These are phyloP conservation scores for Globisporangium uncinulatum DNA, from an alignment of 352 stramenopile genomes.

Conservation along the genomic window DNA sequence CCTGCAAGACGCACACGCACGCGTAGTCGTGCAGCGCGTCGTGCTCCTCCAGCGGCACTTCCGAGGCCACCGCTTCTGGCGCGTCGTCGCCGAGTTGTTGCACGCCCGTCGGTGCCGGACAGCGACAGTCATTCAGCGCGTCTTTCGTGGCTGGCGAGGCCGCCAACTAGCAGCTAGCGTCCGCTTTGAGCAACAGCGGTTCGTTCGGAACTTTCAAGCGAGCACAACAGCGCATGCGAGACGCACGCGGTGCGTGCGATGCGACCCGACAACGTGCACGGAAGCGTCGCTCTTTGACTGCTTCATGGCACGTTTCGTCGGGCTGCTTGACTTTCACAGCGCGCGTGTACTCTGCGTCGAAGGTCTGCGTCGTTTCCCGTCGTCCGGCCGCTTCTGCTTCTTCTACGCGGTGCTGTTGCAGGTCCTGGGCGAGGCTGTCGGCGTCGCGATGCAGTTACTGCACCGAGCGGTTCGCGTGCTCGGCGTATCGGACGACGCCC, in stretches of 20 bases:
- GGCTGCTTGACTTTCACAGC: slow-evolving; percentile 38
- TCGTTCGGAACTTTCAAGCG: slow-evolving; percentile 20
- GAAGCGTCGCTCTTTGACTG: slow-evolving; percentile 39
- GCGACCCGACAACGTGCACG: slow-evolving; percentile 21
- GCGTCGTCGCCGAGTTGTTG: slow-evolving; percentile 29
- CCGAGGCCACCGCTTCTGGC: slow-evolving; percentile 37
- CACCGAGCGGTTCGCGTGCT: slow-evolving; percentile 18
- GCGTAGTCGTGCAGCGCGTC: slow-evolving; percentile 26
- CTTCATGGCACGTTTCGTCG: slow-evolving; percentile 44
- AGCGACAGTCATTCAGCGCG: slow-evolving; percentile 30
- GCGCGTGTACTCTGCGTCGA: slow-evolving; percentile 31
- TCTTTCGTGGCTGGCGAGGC: slow-evolving; percentile 30
- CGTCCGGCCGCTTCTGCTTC: slow-evolving; percentile 31
- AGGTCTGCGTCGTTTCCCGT: slow-evolving; percentile 28
- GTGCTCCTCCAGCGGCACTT: slow-evolving; percentile 36
- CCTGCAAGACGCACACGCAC: slow-evolving; percentile 18
- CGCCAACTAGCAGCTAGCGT: slow-evolving; percentile 17
- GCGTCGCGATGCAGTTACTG: slow-evolving; percentile 26
- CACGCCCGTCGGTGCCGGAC: slow-evolving; percentile 22
- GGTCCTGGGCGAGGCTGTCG: slow-evolving; percentile 37
- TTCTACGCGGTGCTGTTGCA: slow-evolving; percentile 37
- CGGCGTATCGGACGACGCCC: slow-evolving; percentile 17
- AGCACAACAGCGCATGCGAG: slow-evolving; percentile 18
- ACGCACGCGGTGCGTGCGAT: slow-evolving; percentile 22
- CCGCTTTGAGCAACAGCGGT: slow-evolving; percentile 37